Conservation (phyloP, 176 grass and related monocot genomes). For the Canna indica region DNA sequence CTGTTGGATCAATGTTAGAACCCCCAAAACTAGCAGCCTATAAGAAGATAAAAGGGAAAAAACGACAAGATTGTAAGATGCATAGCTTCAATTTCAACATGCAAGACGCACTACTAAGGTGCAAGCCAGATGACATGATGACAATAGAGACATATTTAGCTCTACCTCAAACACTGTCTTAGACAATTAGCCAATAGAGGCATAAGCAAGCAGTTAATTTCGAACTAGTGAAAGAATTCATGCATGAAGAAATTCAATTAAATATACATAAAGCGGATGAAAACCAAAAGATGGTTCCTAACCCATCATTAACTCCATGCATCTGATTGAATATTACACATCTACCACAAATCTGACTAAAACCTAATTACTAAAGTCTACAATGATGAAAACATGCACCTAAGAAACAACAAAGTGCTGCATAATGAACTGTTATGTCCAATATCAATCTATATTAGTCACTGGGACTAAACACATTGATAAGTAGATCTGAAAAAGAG, state of each 20-base stretch:
- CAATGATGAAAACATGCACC: neutral
- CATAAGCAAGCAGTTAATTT: neutral
- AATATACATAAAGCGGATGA: neutral
- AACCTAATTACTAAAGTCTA: neutral
- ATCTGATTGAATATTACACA: no score
- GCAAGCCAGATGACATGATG: neutral
- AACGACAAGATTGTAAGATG: neutral
- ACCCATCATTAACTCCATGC: neutral
- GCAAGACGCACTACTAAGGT: neutral
- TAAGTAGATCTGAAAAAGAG: neutral
- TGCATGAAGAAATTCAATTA: neutral
- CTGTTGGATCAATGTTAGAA: slow-evolving; percentile 91
- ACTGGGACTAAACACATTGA: neutral
- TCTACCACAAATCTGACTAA: neutral
- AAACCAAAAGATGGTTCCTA: neutral
- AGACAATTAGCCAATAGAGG: neutral
- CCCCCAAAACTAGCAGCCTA: slow-evolving; percentile 97
- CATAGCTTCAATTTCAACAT: neutral
- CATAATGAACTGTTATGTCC: neutral
- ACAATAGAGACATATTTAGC: neutral
- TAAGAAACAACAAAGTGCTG: neutral
- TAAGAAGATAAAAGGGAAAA: neutral
- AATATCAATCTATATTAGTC: neutral
- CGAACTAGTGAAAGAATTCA: neutral
- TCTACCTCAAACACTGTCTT: neutral